These are phyloP conservation scores for Podila minutissima DNA, from an alignment of 192 early-diverging fungal species.

Conservation along the genomic window DNA sequence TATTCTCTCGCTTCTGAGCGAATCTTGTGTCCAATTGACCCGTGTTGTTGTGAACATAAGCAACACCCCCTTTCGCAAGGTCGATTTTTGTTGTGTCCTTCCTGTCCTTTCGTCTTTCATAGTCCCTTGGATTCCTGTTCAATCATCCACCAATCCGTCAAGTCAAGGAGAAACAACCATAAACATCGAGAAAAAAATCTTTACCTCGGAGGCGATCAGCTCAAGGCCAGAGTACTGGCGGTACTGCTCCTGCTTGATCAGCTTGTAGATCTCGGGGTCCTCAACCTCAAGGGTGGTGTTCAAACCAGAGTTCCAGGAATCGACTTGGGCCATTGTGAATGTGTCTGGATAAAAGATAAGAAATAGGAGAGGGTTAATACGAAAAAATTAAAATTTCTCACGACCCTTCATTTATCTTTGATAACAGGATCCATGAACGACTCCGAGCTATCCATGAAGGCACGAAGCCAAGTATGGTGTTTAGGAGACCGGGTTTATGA, in stretches of 20 bases:
- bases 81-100: too few species aligned
- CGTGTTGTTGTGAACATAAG: too few species aligned
- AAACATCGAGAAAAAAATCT: not conserved
- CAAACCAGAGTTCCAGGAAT: slow-evolving; percentile 77
- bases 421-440: not conserved
- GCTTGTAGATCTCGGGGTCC: slow-evolving; percentile 91
- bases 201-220: slow-evolving; percentile 97
- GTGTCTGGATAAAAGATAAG: slow-evolving; percentile 1
- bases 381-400: not conserved
- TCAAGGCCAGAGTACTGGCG: slow-evolving; percentile 98
- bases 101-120: too few species aligned
- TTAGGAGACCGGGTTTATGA: not conserved
- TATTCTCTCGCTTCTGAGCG: too few species aligned
- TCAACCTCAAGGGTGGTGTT: slow-evolving; percentile 93
- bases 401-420: not conserved
- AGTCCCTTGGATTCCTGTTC: too few species aligned
- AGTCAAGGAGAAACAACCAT: not conserved
- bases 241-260: slow-evolving; percentile 98
- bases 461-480: not conserved
- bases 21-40: too few species aligned
- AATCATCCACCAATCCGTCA: too few species aligned
- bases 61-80: too few species aligned
- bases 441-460: not conserved
- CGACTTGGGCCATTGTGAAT: slow-evolving; percentile 48
- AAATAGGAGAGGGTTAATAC: not conserved